Evolutionary conservation across 139 green algal species (phyloP), one percentile per base, ranked within the genome.

Genomic region (Pedinophyceae sp.): DNA sequence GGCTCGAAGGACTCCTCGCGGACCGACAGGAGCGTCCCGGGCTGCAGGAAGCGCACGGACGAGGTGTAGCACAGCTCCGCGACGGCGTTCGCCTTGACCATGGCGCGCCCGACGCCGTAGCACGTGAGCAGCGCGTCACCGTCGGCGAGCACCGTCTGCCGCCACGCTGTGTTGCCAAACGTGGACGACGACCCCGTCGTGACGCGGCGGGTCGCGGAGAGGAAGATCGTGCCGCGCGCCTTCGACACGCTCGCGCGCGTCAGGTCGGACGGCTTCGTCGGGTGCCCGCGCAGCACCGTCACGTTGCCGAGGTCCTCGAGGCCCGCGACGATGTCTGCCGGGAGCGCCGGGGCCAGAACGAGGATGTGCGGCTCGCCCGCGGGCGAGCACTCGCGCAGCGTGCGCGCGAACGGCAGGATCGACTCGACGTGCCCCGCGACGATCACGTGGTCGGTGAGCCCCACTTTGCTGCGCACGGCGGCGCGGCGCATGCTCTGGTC

Each of bases 51-150:
- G 10, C 70, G 64, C 6, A 83, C 65, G 16, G 62, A 75, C 4
- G 61, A 77, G 1, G 82, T 92, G 64, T 84, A 86, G 2, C 72
- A 71, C 23, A 92, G 76, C 69, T 92, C 82, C 48, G 87, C 74
- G 4, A 92, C 74, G 2, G 69, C 61, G 26, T 87, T 73, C 7
- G 22, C n/a, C 5, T 50, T 5, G 5, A 20, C 18, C 23, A 40
- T 30, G 16, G 6, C 34, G 13, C 13, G 17, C 22, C 61, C 53
- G 45, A 69, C 59, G 3, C 62, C 66, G 51, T 87, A 86, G 51
- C 75, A 84, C 6, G 69, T 68, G 51, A 82, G 72, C 46, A 89
- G 61, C 16, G 73, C 82, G 10, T 43, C 34, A 19, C 10, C 34
- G 13, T 43, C 34, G 10, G 34, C 34, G 34, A 43, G 34, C 34